These are phyloP conservation scores for Rhytidiadelphus loreus DNA, from an alignment of 225 moss, liverwort and hornwort genomes.

Conservation along the genomic window DNA sequence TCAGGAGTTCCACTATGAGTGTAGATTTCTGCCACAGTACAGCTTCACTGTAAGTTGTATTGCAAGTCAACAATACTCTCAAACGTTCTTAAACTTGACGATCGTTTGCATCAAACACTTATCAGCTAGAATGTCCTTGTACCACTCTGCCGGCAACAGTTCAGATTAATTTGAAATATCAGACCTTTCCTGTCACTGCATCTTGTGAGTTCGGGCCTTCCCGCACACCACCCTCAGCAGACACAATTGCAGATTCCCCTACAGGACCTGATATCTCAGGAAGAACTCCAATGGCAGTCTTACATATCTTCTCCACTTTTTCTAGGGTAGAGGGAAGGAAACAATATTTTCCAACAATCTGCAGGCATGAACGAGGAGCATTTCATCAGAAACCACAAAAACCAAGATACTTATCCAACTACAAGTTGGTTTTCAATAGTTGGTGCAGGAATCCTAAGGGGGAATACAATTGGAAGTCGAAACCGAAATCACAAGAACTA, in stretches of 20 bases:
- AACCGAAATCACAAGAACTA: neutral
- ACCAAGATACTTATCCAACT: neutral
- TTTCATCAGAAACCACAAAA: slow-evolving; percentile 5
- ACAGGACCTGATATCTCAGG: slow-evolving; percentile 2
- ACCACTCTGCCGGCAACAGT: neutral
- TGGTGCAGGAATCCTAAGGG: neutral
- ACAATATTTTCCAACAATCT: slow-evolving; percentile 43
- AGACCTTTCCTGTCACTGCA: slow-evolving; percentile 20
- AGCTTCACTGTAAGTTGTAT: neutral
- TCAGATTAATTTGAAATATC: neutral
- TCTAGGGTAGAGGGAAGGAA: slow-evolving; percentile 40
- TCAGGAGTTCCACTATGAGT: neutral
- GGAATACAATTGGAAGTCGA: neutral
- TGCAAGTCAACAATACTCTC: neutral
- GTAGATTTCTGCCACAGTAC: neutral
- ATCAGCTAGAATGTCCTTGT: neutral
- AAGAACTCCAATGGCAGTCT: slow-evolving; percentile 8
- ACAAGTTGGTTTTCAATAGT: neutral
- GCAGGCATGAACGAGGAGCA: slow-evolving; percentile 1
- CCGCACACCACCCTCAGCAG: slow-evolving; percentile 18
- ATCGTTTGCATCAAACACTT: neutral
- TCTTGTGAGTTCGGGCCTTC: slow-evolving; percentile 11
- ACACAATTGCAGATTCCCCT: slow-evolving; percentile 13
- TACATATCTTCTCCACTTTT: slow-evolving; percentile 32
- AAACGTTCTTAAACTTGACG: neutral